These are phyloP conservation scores for Suillus subluteus DNA, from an alignment of 768 basidiomycete genomes.

Conservation along the genomic window DNA sequence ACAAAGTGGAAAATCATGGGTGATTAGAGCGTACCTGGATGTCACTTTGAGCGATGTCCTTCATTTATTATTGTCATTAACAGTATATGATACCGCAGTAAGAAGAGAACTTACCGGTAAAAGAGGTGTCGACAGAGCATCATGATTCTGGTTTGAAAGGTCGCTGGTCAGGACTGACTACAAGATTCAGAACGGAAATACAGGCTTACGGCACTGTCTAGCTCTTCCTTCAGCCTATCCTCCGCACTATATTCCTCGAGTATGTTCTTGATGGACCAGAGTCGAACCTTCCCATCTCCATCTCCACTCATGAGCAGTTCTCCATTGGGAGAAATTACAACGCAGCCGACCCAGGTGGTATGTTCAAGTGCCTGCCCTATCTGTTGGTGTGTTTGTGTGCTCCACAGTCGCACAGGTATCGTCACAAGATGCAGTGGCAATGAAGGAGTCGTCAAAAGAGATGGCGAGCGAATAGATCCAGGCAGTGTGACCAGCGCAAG, in stretches of 20 bases:
- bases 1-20: neutral
- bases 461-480: conserved; percentile 29
- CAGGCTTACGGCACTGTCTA: neutral
- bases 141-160: neutral
- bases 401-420: conserved; percentile 34
- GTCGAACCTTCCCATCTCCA: conserved; percentile 10
- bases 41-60: neutral
- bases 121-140: neutral
- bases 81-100: neutral
- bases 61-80: neutral
- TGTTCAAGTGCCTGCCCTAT: neutral
- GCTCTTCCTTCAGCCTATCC: neutral
- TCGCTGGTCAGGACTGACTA: too few relatives aligned
- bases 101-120: neutral
- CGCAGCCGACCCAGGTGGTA: neutral
- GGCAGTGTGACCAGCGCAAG: conserved; percentile 21
- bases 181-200: neutral
- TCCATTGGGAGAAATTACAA: conserved; percentile 3
- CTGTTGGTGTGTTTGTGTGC: neutral
- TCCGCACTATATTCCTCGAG: neutral
- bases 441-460: conserved; percentile 28
- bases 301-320: conserved; percentile 15
- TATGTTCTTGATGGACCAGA: neutral
- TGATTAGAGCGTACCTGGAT: neutral
- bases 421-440: conserved; percentile 36